These are phyloP conservation scores for Priceomyces haplophilus DNA, from an alignment of 805 yeast genomes.

Conservation along the genomic window DNA sequence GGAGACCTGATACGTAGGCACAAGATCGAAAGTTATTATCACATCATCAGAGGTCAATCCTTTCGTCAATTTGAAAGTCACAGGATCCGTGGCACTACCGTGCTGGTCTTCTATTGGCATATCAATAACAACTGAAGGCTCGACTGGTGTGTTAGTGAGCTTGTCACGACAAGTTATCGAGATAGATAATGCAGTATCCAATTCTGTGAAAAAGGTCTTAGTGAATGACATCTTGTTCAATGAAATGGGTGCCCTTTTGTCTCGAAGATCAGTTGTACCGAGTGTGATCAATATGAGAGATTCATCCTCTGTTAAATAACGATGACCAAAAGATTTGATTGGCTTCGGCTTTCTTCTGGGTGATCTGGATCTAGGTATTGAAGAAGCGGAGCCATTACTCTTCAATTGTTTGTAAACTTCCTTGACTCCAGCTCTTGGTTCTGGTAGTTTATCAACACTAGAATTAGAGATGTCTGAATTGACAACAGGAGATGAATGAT, in stretches of 20 bases:
- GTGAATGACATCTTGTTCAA: conserved; percentile 73
- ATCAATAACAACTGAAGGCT: conserved; percentile 64
- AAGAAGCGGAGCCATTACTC: conserved; percentile 19
- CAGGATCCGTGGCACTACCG: conserved; percentile 67
- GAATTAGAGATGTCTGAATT: conserved; percentile 21
- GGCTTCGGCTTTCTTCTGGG: conserved; percentile 41
- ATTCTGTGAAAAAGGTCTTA: conserved; percentile 73
- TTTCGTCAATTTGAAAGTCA: conserved; percentile 61
- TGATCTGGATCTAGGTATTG: conserved; percentile 21
- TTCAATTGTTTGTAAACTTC: conserved; percentile 41
- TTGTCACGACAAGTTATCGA: conserved; percentile 47
- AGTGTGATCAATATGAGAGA: conserved; percentile 75
- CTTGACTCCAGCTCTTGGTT: conserved; percentile 27
- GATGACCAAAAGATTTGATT: conserved; percentile 82
- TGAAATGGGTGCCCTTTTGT: conserved; percentile 54
- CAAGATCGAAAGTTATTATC: conserved; percentile 73
- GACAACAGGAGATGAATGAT: conserved; percentile 9
- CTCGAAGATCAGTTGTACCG: conserved; percentile 81
- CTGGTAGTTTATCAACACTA: conserved; percentile 38
- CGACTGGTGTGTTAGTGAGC: conserved; percentile 23
- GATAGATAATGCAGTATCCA: conserved; percentile 83
- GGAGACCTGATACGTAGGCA: conserved; percentile 75
- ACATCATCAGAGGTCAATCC: conserved; percentile 49
- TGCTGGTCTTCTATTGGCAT: conserved; percentile 79
- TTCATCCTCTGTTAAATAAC: conserved; percentile 61